phyloP scores from a whole-genome alignment of 345 rosid species.

The Aegle marmelos region DNA sequence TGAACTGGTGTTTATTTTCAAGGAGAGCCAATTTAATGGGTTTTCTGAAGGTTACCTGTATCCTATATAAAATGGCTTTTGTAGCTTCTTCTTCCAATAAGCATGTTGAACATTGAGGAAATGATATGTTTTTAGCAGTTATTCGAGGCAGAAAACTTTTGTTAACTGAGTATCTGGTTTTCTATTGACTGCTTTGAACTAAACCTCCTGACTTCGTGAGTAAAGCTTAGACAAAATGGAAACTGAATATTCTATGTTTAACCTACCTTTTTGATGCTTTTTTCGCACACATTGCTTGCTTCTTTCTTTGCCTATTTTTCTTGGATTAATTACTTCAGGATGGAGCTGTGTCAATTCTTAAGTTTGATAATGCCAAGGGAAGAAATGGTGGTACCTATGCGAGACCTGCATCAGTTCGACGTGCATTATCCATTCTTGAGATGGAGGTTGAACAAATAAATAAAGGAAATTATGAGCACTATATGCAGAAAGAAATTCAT shows the following conservation, averaged over 20 bases:
- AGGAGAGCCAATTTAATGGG: background rate
- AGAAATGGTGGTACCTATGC: conserved; percentile 43
- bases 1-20: background rate
- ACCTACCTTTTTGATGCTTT: background rate
- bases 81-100: background rate
- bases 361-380: conserved; percentile 69
- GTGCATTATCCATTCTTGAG: conserved; percentile 91
- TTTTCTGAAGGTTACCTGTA: background rate
- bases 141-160: background rate
- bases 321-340: conserved; percentile 43
- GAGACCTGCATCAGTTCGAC: conserved; percentile 82
- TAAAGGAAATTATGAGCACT: conserved; percentile 86
- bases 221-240: background rate
- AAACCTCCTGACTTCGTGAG: background rate
- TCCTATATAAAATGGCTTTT: background rate
- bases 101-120: background rate
- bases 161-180: background rate
- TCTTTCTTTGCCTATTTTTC: background rate
- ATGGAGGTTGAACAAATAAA: conserved; percentile 98
- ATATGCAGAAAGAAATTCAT: conserved; percentile 98
- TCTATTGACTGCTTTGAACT: background rate
- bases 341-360: conserved; percentile 79
- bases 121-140: background rate
- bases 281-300: background rate
- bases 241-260: background rate